A percentile compares a stretch with the other conserved stretches of the same genome.
These are phyloP conservation scores for Tylopilus subfusipes DNA, from an alignment of 768 basidiomycete genomes.

Conservation along the genomic window DNA sequence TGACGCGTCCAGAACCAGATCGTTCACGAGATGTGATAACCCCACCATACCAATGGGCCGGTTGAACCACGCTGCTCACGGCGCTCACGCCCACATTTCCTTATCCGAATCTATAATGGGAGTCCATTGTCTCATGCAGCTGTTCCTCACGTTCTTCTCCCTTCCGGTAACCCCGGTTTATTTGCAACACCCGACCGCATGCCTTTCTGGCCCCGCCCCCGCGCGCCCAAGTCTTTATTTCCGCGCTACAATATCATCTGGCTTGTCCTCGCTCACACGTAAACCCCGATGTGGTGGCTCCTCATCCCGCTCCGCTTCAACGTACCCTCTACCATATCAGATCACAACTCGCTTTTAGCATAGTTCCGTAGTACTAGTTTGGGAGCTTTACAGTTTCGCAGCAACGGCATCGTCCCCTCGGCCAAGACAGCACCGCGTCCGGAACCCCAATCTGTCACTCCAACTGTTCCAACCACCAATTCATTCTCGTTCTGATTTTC, in stretches of 20 bases:
- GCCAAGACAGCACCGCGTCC: constrained; percentile 4
- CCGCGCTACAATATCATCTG: constrained; percentile 17
- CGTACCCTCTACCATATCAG: constrained; percentile 14
- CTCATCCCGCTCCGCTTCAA: constrained; percentile 9
- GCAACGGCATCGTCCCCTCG: constrained; percentile 18
- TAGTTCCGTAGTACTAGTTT: constrained; percentile 19
- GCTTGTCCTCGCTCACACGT: constrained; percentile 22
- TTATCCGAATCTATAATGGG: constrained; percentile 20
- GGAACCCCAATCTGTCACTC: constrained; percentile 20
- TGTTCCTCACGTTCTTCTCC: constrained; percentile 12
- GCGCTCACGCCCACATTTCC: constrained; percentile 12
- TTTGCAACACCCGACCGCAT: constrained; percentile 25
- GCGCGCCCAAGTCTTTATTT: constrained; percentile 21
- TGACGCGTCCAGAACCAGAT: constrained; percentile 22
- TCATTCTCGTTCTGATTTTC: constrained; percentile 15
- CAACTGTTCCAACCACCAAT: constrained; percentile 4
- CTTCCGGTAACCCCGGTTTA: constrained; percentile 23
- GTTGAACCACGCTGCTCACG: constrained; percentile 3
- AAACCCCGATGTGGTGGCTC: constrained; percentile 22
- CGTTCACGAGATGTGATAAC: constrained; percentile 15
- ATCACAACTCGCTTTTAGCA: constrained; percentile 15
- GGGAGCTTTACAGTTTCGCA: constrained; percentile 11
- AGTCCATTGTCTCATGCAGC: constrained; percentile 26
- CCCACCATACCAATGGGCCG: constrained; percentile 13
- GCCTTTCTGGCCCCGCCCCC: constrained; percentile 20